Evolutionary conservation across 495 filamentous ascomycete genomes (phyloP).

Genomic region (Penicillium bialowiezense): DNA sequence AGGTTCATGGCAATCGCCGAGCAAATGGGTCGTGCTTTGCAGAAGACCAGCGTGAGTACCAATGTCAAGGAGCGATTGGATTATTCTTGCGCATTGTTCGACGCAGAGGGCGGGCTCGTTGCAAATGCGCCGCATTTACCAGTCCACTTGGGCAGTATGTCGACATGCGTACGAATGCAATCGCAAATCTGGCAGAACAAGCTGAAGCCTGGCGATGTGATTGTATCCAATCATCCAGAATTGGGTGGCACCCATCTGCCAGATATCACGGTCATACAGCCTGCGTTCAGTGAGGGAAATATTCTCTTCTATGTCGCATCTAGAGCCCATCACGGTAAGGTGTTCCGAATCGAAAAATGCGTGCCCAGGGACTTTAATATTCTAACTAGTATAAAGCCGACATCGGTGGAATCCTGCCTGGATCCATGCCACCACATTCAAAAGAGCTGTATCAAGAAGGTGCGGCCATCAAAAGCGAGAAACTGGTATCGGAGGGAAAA

Average conservation of each 20-base stretch:
- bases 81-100: constrained; percentile 43
- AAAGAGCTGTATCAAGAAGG: constrained; percentile 91
- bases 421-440: constrained; percentile 93
- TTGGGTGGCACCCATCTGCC: constrained; percentile 85
- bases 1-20: constrained; percentile 43
- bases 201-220: constrained; percentile 83
- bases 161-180: constrained; percentile 53
- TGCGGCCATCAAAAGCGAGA: constrained; percentile 87
- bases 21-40: constrained; percentile 43
- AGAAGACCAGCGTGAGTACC: constrained; percentile 38
- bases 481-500: constrained; percentile 81
- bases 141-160: constrained; percentile 91
- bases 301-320: constrained; percentile 93
- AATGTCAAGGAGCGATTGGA: constrained; percentile 47
- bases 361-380: constrained; percentile 19
- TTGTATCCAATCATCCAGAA: constrained; percentile 92
- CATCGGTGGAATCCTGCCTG: constrained; percentile 91
- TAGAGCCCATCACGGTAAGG: constrained; percentile 76
- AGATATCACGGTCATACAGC: constrained; percentile 86
- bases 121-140: constrained; percentile 83
- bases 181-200: constrained; percentile 81
- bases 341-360: not conserved
- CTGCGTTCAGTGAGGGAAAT: constrained; percentile 66
- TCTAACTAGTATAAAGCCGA: constrained; percentile 79
- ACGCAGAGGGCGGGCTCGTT: constrained; percentile 36